phyloP scores from a whole-genome alignment of 192 early-diverging fungal genomes.

The Piromyces finnis region DNA sequence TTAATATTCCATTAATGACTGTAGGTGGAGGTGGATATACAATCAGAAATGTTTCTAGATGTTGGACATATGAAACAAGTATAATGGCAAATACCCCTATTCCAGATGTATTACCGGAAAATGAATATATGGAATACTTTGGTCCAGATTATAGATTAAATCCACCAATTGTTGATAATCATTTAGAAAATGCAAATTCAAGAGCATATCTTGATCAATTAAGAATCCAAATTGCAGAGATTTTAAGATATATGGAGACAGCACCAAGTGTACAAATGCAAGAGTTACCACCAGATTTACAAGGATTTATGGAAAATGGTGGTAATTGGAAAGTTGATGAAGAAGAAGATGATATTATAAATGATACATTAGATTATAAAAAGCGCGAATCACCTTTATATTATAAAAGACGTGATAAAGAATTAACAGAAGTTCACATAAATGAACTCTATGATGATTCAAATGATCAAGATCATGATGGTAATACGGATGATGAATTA shows the following conservation, averaged over 20 bases:
- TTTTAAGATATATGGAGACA: slow-evolving; percentile 23
- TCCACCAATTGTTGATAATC: slow-evolving; percentile 46
- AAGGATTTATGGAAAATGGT: background rate
- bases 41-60: slow-evolving; percentile 81
- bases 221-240: slow-evolving; percentile 31
- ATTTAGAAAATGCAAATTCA: slow-evolving; percentile 74
- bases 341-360: background rate
- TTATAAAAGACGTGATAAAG: background rate
- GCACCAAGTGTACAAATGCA: slow-evolving; percentile 88
- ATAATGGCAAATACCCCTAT: slow-evolving; percentile 56
- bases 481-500: background rate
- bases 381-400: background rate
- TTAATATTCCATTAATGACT: slow-evolving; percentile 80
- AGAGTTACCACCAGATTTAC: slow-evolving; percentile 33
- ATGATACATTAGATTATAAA: background rate
- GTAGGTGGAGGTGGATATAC: slow-evolving; percentile 97
- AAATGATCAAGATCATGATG: background rate
- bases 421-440: background rate
- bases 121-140: slow-evolving; percentile 77
- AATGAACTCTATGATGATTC: background rate
- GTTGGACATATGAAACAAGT: slow-evolving; percentile 90
- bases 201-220: slow-evolving; percentile 66
- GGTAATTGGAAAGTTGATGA: background rate
- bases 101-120: slow-evolving; percentile 55
- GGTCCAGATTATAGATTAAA: slow-evolving; percentile 78